A percentile compares a stretch with the other conserved stretches of the same genome.
These are phyloP conservation scores for Leptomonas seymouri DNA, from an alignment of 208 protist species.

Conservation along the genomic window DNA sequence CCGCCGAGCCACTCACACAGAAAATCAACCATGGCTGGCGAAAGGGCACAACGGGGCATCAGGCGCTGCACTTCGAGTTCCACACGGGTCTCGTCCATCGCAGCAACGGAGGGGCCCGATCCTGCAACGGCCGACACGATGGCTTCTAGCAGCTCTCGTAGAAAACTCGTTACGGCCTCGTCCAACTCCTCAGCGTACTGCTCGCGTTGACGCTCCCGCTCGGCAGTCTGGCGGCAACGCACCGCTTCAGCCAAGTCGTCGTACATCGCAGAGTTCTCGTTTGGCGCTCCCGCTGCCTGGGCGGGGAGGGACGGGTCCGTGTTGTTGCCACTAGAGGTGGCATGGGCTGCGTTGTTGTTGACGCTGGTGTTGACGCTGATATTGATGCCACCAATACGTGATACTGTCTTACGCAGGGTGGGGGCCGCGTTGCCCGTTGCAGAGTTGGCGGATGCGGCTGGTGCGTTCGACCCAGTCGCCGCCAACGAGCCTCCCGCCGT, in stretches of 20 bases:
- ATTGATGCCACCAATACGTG: constrained; percentile 21
- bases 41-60: constrained; percentile 61
- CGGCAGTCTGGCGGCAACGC: constrained; percentile 17
- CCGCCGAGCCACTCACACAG: constrained; percentile 48
- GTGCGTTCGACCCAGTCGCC: neutral
- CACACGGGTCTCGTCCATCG: constrained; percentile 67
- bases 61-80: constrained; percentile 58
- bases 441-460: neutral
- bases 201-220: constrained; percentile 19
- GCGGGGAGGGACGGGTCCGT: too few species aligned
- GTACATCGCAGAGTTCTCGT: constrained; percentile 6
- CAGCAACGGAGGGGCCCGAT: constrained; percentile 48
- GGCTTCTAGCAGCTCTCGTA: constrained; percentile 69
- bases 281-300: neutral
- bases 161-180: constrained; percentile 63
- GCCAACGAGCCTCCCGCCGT: neutral
- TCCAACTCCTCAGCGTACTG: constrained; percentile 53
- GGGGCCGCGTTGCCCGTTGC: neutral
- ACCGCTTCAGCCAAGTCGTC: constrained; percentile 34
- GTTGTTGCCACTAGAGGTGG: neutral
- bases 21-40: constrained; percentile 53
- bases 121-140: constrained; percentile 56
- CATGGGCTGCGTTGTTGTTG: neutral
- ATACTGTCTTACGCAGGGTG: neutral
- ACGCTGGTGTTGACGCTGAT: constrained; percentile 27